Evolutionary conservation across 805 yeast genomes (phyloP).

Genomic region (Teunomyces atbi): DNA sequence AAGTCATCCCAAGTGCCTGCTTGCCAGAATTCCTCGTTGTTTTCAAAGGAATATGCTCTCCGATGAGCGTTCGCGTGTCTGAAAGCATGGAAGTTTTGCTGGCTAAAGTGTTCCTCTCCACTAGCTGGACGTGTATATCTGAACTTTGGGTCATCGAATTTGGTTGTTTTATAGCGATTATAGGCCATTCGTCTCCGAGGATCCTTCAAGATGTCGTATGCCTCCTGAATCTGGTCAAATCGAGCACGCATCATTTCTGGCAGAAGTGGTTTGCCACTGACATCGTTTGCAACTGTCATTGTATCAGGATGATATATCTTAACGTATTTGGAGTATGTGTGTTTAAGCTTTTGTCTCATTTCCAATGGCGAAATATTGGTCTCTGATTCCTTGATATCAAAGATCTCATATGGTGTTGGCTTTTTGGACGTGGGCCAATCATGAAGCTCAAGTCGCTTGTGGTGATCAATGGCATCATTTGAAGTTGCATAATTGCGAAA

Average conservation of each 20-base stretch:
- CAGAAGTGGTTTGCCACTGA: conserved; percentile 29
- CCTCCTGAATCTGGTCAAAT: conserved; percentile 32
- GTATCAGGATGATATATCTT: conserved; percentile 84
- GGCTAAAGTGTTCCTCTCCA: conserved; percentile 8
- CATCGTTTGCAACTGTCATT: conserved; percentile 24
- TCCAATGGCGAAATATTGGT: conserved; percentile 41
- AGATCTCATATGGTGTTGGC: conserved; percentile 74
- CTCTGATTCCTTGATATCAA: conserved; percentile 37
- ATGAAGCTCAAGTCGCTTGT: conserved; percentile 25
- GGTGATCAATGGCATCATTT: conserved; percentile 17
- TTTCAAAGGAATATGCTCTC: conserved; percentile 25
- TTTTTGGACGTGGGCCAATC: conserved; percentile 57
- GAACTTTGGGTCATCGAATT: conserved; percentile 11
- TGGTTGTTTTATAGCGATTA: conserved; percentile 22
- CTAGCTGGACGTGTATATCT: conserved; percentile 7
- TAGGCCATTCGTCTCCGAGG: conserved; percentile 43
- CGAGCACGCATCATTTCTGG: conserved; percentile 30
- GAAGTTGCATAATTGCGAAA: neutral
- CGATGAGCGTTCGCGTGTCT: conserved; percentile 40
- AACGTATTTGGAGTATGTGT: conserved; percentile 43
- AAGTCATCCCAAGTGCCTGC: conserved; percentile 68
- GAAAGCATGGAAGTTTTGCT: conserved; percentile 29
- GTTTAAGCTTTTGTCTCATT: conserved; percentile 48
- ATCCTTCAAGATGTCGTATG: conserved; percentile 47
- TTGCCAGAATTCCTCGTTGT: conserved; percentile 51